A percentile compares a stretch with the other conserved stretches of the same genome.
Conservation (phyloP, 768 basidiomycete species). For the Leucogyrophana mollusca region DNA sequence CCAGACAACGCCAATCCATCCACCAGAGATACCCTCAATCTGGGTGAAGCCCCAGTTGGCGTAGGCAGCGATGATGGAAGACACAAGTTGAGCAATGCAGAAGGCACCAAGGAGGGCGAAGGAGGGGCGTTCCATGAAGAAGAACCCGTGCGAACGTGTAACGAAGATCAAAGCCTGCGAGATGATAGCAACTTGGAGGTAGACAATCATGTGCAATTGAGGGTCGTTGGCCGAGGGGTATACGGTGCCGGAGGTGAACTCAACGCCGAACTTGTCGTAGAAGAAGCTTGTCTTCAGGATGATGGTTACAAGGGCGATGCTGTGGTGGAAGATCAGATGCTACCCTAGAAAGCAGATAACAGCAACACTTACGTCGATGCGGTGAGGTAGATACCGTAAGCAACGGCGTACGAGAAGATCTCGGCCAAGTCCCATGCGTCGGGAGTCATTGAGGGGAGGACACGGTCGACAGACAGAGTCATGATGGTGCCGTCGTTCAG, state of each 20-base stretch:
- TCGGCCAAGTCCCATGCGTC: slow-evolving; percentile 96
- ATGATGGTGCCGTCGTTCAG: slow-evolving; percentile 99
- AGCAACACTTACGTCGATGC: slow-evolving; percentile 72
- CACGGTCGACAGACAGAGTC: slow-evolving; percentile 95
- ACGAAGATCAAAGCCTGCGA: slow-evolving; percentile 98
- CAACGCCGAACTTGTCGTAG: slow-evolving; percentile 80
- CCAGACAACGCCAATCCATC: slow-evolving; percentile 98
- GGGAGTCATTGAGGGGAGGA: slow-evolving; percentile 87
- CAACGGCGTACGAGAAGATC: slow-evolving; percentile 94
- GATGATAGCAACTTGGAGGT: slow-evolving; percentile 98
- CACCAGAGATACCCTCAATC: slow-evolving; percentile 77
- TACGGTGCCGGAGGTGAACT: slow-evolving; percentile 33
- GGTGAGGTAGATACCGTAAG: slow-evolving; percentile 93
- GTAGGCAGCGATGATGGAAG: slow-evolving; percentile 93
- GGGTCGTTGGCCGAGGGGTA: slow-evolving; percentile 51
- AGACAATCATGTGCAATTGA: slow-evolving; percentile 86
- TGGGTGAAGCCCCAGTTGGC: slow-evolving; percentile 94
- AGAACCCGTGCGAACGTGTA: slow-evolving; percentile 91
- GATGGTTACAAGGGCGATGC: slow-evolving; percentile 75
- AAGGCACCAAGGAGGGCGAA: slow-evolving; percentile 87
- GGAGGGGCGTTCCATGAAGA: slow-evolving; percentile 97
- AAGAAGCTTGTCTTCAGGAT: slow-evolving; percentile 90
- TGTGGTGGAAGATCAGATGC: slow-evolving; percentile 27
- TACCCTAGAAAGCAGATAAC: slow-evolving; percentile 3
- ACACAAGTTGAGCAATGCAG: slow-evolving; percentile 89